Base-by-base conservation (phyloP, 768 basidiomycete genomes). In the Leccinum uliginosum region DNA sequence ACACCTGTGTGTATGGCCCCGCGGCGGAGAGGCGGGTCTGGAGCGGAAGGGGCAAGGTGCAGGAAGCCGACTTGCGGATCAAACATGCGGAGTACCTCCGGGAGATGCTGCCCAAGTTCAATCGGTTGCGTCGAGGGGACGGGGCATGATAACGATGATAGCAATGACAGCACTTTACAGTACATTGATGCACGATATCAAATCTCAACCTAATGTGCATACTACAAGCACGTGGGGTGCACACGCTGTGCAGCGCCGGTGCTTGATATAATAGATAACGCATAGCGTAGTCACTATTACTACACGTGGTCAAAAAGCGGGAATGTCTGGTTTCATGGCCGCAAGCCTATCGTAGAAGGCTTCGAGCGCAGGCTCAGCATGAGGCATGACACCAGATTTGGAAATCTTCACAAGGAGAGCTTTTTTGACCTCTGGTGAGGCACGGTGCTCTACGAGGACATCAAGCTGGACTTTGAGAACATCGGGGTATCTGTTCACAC, bases 11-110 rank as follows among this genome's bases (percentile, higher is more conserved):
- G 6, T 94, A 90, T 68, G 93, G 95, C 0, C 82, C 84, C 5
- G 78, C 80, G 8, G 83, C 86, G 1, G 86, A 92, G 59, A 78
- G 88, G 54, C 77, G 93, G 50, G 80, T 71, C 7, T 97, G 94
- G 92, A 93, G 90, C 60, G 93, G 91, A 15, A 79, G 88, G 59
- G 92, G 92, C 8, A 83, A 85, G 62, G 77, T 86, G 0, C 93
- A 95, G 65, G 94, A 94, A 65, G 80, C 81, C 26, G 93, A 93
- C 65, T 70, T 98, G 58, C 79, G 92, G 53, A 75, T 81, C 46
- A 98, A 98, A 67, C 95, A 98, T 64, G 83, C 86, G 4, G 93
- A 96, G 64, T 98, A 98, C 70, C 77, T 98, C 51, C 78, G 86
- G 44, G 96, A 98, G 69, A 93, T 93, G 86, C 65, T 93, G 45